Evolutionary conservation across 352 stramenopile species (phyloP), one percentile per base, ranked within the genome.

Genomic region (Pythium brachiatum): DNA sequence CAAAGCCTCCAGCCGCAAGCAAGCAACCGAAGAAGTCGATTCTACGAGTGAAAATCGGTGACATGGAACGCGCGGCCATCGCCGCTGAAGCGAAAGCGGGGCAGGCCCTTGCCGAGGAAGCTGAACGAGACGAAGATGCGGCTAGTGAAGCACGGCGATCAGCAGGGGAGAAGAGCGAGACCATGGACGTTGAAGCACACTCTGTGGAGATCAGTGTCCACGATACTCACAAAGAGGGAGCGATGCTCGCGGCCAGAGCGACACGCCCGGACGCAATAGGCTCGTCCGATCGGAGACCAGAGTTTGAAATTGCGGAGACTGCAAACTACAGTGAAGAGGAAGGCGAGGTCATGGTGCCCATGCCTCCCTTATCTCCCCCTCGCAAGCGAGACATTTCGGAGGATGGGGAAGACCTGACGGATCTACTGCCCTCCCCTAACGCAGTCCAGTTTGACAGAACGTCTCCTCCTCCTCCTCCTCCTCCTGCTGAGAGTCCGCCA

Each of bases 1-100:
- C 36, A 8, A 73, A 53, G 34, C 7, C 41, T 1, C 60, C 60
- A 23, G 2, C 41, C 0, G 31, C 9, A 0, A 39, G 57, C 13
- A 66, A 69, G 39, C 32, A 60, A 32, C 66, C 66, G 1, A n/a
- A 26, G 1, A 73, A 73, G 51, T 69, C 66, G 23, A 69, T 63
- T 53, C 43, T 72, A 12, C 58, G 54, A 2, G 66, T 72, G 2
- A 68, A 68, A 38, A 26, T 72, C 9, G 59, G 27, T 29, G 23
- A 36, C 16, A 31, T 48, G 3, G 65, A 72, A 26, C 65, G 50
- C 3, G 55, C 32, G 15, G 52, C 52, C 16, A 46, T 57, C 27
- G 50, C 50, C 8, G 31, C 53, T 48, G 53, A 50, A 27, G 34
- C 53, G 51, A 31, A 20, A 44, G 32, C 21, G 15, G 18, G 11